Evolutionary conservation across 768 basidiomycete species (phyloP).

Genomic region (Kwoniella sp.): DNA sequence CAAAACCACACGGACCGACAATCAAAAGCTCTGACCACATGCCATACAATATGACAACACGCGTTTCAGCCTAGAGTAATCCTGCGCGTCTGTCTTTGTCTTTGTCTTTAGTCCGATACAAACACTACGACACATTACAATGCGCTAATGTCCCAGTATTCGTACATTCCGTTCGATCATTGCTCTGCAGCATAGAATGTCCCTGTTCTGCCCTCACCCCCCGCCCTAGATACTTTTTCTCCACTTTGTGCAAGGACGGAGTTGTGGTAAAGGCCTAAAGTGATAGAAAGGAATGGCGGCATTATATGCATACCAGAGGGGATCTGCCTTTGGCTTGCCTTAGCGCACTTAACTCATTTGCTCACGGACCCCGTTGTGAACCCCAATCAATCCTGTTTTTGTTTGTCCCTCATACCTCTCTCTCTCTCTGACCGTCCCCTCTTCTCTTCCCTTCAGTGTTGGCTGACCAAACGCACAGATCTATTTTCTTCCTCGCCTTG

Average conservation of each 20-base stretch:
- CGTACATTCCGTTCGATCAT: not conserved
- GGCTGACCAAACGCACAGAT: conserved; percentile 6
- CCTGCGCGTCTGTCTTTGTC: conserved; percentile 1
- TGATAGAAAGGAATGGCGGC: not conserved
- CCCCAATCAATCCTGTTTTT: no score
- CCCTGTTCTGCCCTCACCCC: not conserved
- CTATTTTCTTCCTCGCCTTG: not conserved
- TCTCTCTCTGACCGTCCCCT: no score
- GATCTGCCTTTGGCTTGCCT: not conserved
- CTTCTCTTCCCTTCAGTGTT: no score
- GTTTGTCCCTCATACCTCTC: no score
- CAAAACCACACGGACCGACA: not conserved
- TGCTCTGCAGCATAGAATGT: not conserved
- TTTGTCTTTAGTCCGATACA: conserved; percentile 1
- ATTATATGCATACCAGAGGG: not conserved
- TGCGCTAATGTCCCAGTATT: no score
- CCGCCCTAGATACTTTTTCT: no score
- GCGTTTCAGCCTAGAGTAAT: conserved; percentile 13
- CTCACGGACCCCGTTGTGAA: not conserved
- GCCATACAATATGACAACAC: no score
- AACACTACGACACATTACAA: no score
- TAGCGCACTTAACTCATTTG: not conserved
- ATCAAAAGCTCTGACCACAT: no score
- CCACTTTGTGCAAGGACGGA: no score
- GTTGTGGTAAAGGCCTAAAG: not conserved